Conservation (phyloP, 495 filamentous ascomycete genomes). For the Xylaria curta region DNA sequence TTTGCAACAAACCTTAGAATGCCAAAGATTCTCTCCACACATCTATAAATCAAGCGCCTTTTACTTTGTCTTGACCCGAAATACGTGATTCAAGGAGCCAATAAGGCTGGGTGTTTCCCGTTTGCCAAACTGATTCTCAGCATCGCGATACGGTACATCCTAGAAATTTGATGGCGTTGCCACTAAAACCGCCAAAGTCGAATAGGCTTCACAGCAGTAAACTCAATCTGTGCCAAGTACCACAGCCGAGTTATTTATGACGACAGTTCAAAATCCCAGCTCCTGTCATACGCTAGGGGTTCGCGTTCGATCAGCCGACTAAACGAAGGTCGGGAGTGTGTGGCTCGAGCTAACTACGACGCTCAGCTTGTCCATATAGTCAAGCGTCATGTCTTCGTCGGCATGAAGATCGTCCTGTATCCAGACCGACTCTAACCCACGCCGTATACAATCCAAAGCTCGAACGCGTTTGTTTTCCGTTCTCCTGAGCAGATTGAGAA, state of each 20-base stretch:
- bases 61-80: background rate
- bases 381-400: conserved; percentile 25
- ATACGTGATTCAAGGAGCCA: background rate
- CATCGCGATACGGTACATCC: background rate
- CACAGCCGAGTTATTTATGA: too few species aligned
- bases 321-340: conserved; percentile 42
- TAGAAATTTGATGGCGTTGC: background rate
- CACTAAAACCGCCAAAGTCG: background rate
- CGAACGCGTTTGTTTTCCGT: conserved; percentile 34
- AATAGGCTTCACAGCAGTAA: background rate
- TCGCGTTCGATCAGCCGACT: background rate
- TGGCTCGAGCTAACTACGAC: conserved; percentile 38
- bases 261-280: too few species aligned
- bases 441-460: conserved; percentile 36
- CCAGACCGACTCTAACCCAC: conserved; percentile 44
- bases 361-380: conserved; percentile 42
- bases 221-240: background rate
- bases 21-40: background rate
- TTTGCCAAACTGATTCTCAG: background rate
- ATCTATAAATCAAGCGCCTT: background rate
- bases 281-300: background rate
- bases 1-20: background rate
- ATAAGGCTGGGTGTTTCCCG: background rate
- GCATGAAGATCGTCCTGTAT: conserved; percentile 47
- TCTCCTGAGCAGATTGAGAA: conserved; percentile 42